These are phyloP conservation scores for Ustilago trichophora DNA, from an alignment of 1,284 basidiomycete species.

Conservation along the genomic window DNA sequence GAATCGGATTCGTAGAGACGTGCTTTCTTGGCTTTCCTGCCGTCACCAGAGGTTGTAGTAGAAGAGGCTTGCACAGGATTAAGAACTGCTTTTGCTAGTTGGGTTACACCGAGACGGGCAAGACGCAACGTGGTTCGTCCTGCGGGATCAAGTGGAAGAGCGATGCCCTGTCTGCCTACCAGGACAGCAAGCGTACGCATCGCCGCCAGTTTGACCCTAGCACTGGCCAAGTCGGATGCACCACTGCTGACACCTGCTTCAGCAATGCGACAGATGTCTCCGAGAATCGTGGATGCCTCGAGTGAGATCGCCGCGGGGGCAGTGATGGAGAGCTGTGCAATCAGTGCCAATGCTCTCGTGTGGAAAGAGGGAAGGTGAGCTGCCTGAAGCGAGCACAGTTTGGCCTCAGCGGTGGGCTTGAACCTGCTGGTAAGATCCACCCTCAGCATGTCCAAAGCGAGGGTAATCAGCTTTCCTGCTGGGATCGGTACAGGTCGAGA, in stretches of 20 bases:
- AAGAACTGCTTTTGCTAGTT: slow-evolving; percentile 22
- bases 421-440: slow-evolving; percentile 63
- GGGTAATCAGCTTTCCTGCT: slow-evolving; percentile 70
- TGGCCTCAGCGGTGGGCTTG: slow-evolving; percentile 40
- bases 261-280: slow-evolving; percentile 33
- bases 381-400: slow-evolving; percentile 35
- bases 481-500: slow-evolving; percentile 79
- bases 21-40: slow-evolving; percentile 37
- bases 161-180: slow-evolving; percentile 21
- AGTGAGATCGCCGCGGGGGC: slow-evolving; percentile 33
- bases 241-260: slow-evolving; percentile 13
- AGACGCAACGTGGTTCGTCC: slow-evolving; percentile 39
- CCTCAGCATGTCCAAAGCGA: slow-evolving; percentile 69
- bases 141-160: slow-evolving; percentile 45
- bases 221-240: neutral
- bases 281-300: slow-evolving; percentile 17
- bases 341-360: slow-evolving; percentile 30
- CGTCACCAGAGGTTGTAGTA: slow-evolving; percentile 6
- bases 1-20: slow-evolving; percentile 54
- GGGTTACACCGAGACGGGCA: slow-evolving; percentile 29
- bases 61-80: slow-evolving; percentile 7
- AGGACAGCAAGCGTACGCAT: slow-evolving; percentile 36
- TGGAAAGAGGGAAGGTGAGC: slow-evolving; percentile 19
- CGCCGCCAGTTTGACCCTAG: slow-evolving; percentile 20
- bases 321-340: slow-evolving; percentile 27